These are phyloP conservation scores for Thermochaetoides dissita DNA, from an alignment of 2,329 filamentous ascomycete genomes.

Conservation along the genomic window DNA sequence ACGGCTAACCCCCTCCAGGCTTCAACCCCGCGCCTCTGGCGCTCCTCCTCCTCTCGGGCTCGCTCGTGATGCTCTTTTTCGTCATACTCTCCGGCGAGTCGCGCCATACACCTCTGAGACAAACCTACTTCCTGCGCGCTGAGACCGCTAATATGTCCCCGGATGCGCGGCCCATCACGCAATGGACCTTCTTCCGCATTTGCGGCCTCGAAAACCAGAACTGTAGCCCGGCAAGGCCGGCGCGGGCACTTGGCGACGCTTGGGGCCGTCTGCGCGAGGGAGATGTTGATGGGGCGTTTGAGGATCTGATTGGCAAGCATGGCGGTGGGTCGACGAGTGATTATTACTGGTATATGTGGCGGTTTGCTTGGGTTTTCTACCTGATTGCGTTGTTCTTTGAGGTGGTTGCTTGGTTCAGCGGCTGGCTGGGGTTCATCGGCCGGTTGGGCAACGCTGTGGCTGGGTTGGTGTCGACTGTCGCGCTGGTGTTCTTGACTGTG, in stretches of 20 bases:
- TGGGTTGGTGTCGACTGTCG: constrained; percentile 40
- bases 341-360: constrained; percentile 68
- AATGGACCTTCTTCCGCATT: constrained; percentile 87
- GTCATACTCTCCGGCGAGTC: constrained; percentile 42
- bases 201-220: constrained; percentile 52
- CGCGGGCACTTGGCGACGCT: constrained; percentile 59
- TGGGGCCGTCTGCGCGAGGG: constrained; percentile 29
- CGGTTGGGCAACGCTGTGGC: constrained; percentile 57
- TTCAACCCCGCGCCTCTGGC: constrained; percentile 26
- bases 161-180: constrained; percentile 50
- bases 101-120: constrained; percentile 43
- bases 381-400: constrained; percentile 73
- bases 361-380: constrained; percentile 88
- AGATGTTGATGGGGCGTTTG: constrained; percentile 30
- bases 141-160: constrained; percentile 54
- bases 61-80: constrained; percentile 43
- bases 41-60: constrained; percentile 35
- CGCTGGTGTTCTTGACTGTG: constrained; percentile 56
- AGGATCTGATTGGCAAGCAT: constrained; percentile 35
- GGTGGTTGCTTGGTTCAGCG: constrained; percentile 50
- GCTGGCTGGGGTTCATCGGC: constrained; percentile 56
- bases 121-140: constrained; percentile 76
- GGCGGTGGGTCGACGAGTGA: constrained; percentile 39
- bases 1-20: background rate
- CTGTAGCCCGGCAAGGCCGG: constrained; percentile 50